Evolutionary conservation across 2,329 filamentous ascomycete genomes (phyloP).

Genomic region (Calycina herbarum): DNA sequence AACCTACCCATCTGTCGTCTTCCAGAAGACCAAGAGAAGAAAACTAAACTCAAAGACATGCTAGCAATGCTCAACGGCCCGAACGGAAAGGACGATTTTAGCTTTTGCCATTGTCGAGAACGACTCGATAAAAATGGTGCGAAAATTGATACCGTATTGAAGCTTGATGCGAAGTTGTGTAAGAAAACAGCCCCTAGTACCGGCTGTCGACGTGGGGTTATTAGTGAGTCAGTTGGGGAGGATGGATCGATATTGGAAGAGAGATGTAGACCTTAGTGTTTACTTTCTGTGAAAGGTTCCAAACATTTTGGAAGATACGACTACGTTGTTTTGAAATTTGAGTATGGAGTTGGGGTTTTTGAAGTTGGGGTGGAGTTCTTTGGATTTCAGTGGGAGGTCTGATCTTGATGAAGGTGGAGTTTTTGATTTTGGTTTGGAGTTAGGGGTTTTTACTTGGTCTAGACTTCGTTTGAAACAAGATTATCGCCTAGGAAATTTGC

Average conservation of each 20-base stretch:
- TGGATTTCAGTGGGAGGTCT: background rate
- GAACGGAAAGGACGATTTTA: background rate
- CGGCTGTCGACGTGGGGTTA: background rate
- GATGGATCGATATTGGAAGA: background rate
- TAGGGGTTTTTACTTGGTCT: background rate
- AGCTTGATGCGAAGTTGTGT: background rate
- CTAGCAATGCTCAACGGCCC: background rate
- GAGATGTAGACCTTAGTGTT: background rate
- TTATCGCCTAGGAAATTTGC: background rate
- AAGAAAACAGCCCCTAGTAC: background rate
- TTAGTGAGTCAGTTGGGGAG: background rate
- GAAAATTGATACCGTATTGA: background rate
- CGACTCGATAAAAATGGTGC: background rate
- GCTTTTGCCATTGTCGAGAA: background rate
- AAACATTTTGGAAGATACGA: background rate
- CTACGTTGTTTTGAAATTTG: background rate
- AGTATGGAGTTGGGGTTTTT: background rate
- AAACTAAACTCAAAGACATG: conserved; percentile 4
- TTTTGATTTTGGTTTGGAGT: background rate
- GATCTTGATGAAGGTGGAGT: background rate
- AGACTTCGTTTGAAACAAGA: background rate
- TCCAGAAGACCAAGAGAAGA: background rate
- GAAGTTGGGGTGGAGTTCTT: background rate
- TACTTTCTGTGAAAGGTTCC: background rate
- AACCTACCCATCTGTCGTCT: background rate